Percentiles rank a stretch among this genome's conserved stretches.
Evolutionary conservation across 2,329 filamentous ascomycete genomes (phyloP).

Genomic region (Alternaria consortialis): DNA sequence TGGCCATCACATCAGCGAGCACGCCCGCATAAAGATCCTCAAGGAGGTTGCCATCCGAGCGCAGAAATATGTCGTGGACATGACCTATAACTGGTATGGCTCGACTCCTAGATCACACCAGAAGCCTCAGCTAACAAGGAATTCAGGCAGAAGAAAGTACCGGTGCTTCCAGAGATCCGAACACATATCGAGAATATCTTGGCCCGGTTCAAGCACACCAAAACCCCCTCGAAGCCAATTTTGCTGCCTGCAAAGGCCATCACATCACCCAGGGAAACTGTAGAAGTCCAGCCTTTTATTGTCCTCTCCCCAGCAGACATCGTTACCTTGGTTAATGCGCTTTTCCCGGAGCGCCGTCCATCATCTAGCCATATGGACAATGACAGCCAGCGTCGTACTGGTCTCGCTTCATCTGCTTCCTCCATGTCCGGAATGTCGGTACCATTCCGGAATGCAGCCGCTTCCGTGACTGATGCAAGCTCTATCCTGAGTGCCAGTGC

Average conservation of each 20-base stretch:
- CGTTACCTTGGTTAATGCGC: constrained; percentile 79
- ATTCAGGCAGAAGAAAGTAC: constrained; percentile 65
- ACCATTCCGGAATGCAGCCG: constrained; percentile 62
- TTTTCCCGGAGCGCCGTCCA: constrained; percentile 79
- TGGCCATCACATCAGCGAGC: constrained; percentile 91
- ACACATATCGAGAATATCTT: constrained; percentile 77
- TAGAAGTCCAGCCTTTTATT: constrained; percentile 80
- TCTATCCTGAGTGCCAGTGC: constrained; percentile 77
- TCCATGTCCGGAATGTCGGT: constrained; percentile 60
- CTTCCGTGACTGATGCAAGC: constrained; percentile 66
- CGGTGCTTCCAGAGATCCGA: constrained; percentile 70
- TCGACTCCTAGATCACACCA: constrained; percentile 28
- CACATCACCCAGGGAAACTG: constrained; percentile 77
- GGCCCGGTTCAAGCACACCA: constrained; percentile 64
- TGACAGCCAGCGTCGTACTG: constrained; percentile 56
- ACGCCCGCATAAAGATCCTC: constrained; percentile 79
- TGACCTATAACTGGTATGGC: constrained; percentile 72
- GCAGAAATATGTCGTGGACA: constrained; percentile 80
- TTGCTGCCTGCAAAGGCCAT: constrained; percentile 76
- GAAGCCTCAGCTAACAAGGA: constrained; percentile 33
- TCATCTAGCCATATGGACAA: constrained; percentile 63
- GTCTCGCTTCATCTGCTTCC: constrained; percentile 58
- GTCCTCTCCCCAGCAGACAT: constrained; percentile 83
- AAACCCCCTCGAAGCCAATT: constrained; percentile 61
- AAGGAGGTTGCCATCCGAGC: constrained; percentile 81